A percentile compares a stretch with the other conserved stretches of the same genome.
These are phyloP conservation scores for Fusarium sp. DNA, from an alignment of 2,329 filamentous ascomycete species.

Conservation along the genomic window DNA sequence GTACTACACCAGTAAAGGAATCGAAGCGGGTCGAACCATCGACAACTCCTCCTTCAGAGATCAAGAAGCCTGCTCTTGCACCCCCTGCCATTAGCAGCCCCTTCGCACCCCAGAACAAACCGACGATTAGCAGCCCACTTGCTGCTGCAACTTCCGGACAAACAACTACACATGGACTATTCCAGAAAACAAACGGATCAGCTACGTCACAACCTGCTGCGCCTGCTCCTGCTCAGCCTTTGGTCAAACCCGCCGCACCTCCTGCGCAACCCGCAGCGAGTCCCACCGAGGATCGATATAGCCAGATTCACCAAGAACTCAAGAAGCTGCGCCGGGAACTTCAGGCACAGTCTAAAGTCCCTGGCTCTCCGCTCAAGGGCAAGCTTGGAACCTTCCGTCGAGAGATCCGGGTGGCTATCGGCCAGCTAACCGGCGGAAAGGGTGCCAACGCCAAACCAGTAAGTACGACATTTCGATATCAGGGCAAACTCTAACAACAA, in stretches of 20 bases:
- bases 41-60: constrained; percentile 32
- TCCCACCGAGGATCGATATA: constrained; percentile 57
- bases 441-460: constrained; percentile 65
- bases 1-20: constrained; percentile 38
- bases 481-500: constrained; percentile 28
- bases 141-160: constrained; percentile 25
- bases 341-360: constrained; percentile 65
- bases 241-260: constrained; percentile 23
- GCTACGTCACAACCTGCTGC: constrained; percentile 7
- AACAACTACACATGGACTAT: constrained; percentile 16
- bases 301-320: constrained; percentile 74
- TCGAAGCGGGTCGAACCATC: constrained; percentile 35
- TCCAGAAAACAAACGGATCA: constrained; percentile 35
- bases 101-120: constrained; percentile 39
- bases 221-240: constrained; percentile 4
- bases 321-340: constrained; percentile 74
- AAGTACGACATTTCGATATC: constrained; percentile 34
- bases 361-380: constrained; percentile 66
- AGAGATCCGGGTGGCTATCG: constrained; percentile 77
- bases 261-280: constrained; percentile 13
- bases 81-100: constrained; percentile 34
- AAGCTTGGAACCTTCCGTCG: constrained; percentile 78
- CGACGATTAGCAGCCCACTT: constrained; percentile 36
- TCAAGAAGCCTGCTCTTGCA: constrained; percentile 32
- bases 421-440: constrained; percentile 77